Base-by-base conservation (phyloP, 352 stramenopile species). In the Pythium aquatile region DNA sequence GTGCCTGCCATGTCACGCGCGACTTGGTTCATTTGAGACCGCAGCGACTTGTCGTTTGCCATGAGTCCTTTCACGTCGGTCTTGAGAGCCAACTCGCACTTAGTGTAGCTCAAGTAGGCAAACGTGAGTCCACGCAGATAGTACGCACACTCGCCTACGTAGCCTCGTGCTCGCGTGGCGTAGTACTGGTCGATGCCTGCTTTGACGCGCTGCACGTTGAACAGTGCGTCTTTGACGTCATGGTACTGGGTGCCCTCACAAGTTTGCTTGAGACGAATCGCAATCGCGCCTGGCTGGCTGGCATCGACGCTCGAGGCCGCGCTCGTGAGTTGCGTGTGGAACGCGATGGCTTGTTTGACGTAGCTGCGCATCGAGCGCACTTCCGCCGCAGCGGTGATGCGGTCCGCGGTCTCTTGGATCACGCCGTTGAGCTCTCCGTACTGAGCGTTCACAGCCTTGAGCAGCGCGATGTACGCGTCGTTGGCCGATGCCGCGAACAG, bases 391-490 rank as follows among this genome's bases (percentile, higher is more conserved):
- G 35, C 35, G 5, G 2, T 24, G 20, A 60, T 35, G n/a, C 54
- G 54, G 4, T 39, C 13, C 1, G n/a, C 37, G n/a, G 35, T 51
- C 17, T 51, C 20, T 35, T 20, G 14, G 5, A 60, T 37, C 5
- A 10, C 54, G 17, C 49, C 35, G 54, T 60, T 51, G 2, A 60
- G 20, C 3, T 60, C 24, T 9, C 3, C 4, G 26, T 60, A 60
- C 54, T 60, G 17, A n/a, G 7, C 28, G 35, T 60, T 60, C n/a
- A 51, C 54, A 26, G 54, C n/a, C 24, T 51, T 60, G 35, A 60
- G 54, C 35, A 60, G 24, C 5, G 32, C 17, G 10, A 35, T n/a
- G 20, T 28, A 48, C 6, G 54, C 54, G 20, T 20, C 20, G 4
- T 37, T 1, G n/a, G 54, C 37, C 54, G 54, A 60, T 6, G 16